Evolutionary conservation across 441 rosid genomes (phyloP), one percentile per base, ranked within the genome.

Genomic region (Gossypium trilobum): DNA sequence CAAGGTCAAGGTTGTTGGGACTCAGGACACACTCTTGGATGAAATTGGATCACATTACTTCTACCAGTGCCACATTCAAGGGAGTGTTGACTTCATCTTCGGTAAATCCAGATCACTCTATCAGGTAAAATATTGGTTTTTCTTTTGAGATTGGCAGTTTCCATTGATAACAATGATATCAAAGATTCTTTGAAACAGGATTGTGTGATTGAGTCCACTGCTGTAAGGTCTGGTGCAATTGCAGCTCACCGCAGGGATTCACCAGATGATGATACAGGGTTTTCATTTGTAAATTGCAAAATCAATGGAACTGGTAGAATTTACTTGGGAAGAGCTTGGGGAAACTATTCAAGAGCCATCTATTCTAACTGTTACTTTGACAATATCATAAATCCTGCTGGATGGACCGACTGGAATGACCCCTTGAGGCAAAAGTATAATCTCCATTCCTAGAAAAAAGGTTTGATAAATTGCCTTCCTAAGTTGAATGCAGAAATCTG

Each of bases 371-470:
- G 97, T 75, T 64, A 77, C 56, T 60, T 94, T 7, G 91, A 76
- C 25, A 82, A 88, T 79, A 62, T 92, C 54, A 86, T 94, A 73
- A 74, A 58, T 71, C 93, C 96, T 2, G n/a, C 81, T 20, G 94
- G 97, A 58, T 94, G 99, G 99, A 92, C 87, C 67, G 95, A 94
- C 83, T 94, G 99, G 97, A 75, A 81, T 73, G n/a, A 61, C 48
- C 79, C 88, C 4, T 42, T 59, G 70, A 85, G 96, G 73, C 91
- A 83, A 72, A 88, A 79, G 96, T 90, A 79, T 10, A 39, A 27
- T 44, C 29, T 22, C 33, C 19, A 7, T 7, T 44, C 14, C 13
- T 39, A 58, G 44, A 36, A 36, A 29, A 25, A 51, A 1, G 62
- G 62, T 74, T 52, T 13, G 13, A 65, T 29, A 54, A 42, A 17